phyloP scores from a whole-genome alignment of 768 basidiomycete species.

The Asterophora lycoperdoides region DNA sequence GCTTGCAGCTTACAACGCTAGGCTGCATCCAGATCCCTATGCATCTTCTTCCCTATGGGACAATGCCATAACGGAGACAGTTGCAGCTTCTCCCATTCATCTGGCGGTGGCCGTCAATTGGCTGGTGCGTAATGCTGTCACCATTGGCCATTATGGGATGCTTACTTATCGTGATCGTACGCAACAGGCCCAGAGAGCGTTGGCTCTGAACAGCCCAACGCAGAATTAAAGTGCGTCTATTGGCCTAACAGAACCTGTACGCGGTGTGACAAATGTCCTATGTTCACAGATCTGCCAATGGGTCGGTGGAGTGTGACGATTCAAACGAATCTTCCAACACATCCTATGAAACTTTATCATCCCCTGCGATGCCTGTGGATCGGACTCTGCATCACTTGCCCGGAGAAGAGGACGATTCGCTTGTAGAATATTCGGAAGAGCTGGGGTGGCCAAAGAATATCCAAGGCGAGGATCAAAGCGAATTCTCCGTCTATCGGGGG shows the following conservation, averaged over 20 bases:
- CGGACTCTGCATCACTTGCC: neutral
- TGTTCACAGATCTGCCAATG: conserved; percentile 6
- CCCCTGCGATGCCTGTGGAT: neutral
- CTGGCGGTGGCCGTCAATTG: neutral
- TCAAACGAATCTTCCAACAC: too few relatives aligned
- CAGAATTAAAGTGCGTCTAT: conserved; percentile 7
- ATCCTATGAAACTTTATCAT: neutral
- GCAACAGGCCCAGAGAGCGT: neutral
- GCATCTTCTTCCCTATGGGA: conserved; percentile 15
- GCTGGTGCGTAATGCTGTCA: conserved; percentile 1
- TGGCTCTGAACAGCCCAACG: neutral
- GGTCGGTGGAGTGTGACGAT: neutral
- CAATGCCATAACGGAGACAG: conserved; percentile 14
- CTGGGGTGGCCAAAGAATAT: neutral
- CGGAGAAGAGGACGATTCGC: neutral
- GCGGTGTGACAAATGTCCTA: conserved; percentile 8
- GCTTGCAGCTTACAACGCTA: conserved; percentile 13
- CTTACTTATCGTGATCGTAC: neutral
- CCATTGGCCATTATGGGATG: neutral
- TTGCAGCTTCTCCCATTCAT: conserved; percentile 14
- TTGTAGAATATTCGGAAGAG: neutral
- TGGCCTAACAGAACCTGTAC: conserved; percentile 10
- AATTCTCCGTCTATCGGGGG: neutral
- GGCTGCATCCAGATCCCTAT: conserved; percentile 3
- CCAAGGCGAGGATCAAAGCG: neutral